phyloP scores from a whole-genome alignment of 2,329 filamentous ascomycete genomes.

The Uncinocarpus reesii region DNA sequence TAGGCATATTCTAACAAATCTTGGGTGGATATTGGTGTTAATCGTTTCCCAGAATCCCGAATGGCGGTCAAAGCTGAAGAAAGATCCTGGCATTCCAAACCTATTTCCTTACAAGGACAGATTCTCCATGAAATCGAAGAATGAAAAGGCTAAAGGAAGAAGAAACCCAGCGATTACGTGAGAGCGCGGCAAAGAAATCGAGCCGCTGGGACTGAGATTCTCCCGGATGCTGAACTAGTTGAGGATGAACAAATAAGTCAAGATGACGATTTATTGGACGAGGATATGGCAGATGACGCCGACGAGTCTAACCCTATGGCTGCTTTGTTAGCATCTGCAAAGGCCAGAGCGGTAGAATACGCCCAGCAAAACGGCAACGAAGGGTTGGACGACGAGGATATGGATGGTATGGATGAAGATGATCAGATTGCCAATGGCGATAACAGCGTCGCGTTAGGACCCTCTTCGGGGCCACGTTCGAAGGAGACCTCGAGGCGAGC shows the following conservation, averaged over 20 bases:
- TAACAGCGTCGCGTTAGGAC: constrained; percentile 40
- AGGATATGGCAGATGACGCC: constrained; percentile 48
- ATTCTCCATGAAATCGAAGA: constrained; percentile 92
- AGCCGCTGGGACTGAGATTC: constrained; percentile 27
- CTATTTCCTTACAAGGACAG: constrained; percentile 95
- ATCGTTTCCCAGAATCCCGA: constrained; percentile 63
- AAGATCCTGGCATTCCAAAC: constrained; percentile 95
- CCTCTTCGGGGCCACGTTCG: constrained; percentile 12
- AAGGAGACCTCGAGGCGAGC: constrained; percentile 65
- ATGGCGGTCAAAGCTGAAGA: constrained; percentile 93
- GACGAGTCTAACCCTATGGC: constrained; percentile 80
- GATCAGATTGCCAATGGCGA: constrained; percentile 41
- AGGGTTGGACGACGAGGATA: constrained; percentile 44
- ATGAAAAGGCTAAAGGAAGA: constrained; percentile 67
- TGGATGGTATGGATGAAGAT: constrained; percentile 38
- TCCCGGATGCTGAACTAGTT: constrained; percentile 26
- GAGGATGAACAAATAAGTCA: constrained; percentile 25
- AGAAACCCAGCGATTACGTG: constrained; percentile 59
- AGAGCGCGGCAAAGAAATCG: constrained; percentile 44
- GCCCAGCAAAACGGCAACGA: constrained; percentile 55
- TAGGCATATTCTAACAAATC: constrained; percentile 20
- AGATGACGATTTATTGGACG: constrained; percentile 40
- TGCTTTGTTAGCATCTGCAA: constrained; percentile 75
- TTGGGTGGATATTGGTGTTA: not conserved
- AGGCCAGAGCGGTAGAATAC: constrained; percentile 65